Conservation (phyloP, 345 rosid genomes). For the Brassica cretica region DNA sequence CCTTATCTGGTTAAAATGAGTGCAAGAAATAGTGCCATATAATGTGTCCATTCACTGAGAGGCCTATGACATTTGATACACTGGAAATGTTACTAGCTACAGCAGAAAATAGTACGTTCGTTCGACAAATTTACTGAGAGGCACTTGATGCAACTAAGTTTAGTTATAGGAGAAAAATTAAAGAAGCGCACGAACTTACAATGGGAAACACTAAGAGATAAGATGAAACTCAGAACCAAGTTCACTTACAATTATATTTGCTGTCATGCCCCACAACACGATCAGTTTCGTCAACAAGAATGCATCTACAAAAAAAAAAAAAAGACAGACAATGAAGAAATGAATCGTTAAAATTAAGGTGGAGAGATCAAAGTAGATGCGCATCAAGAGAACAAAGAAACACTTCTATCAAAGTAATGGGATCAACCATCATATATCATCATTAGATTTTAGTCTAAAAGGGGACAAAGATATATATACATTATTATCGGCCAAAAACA, state of each 20-base stretch:
- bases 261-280: slow-evolving; percentile 82
- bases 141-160: neutral
- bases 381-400: neutral
- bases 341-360: neutral
- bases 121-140: neutral
- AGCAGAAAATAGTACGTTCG: neutral
- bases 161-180: neutral
- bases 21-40: no score
- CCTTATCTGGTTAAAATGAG: no score
- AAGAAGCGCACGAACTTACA: slow-evolving; percentile 1
- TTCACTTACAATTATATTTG: slow-evolving; percentile 81
- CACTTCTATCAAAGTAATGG: neutral
- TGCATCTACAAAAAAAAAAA: slow-evolving; percentile 61
- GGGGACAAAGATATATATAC: no score
- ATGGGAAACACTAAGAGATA: neutral
- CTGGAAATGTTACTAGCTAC: neutral
- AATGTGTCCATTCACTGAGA: no score
- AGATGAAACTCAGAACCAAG: no score
- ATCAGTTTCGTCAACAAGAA: slow-evolving; percentile 89
- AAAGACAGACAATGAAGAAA: slow-evolving; percentile 11
- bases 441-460: no score
- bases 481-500: no score
- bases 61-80: no score
- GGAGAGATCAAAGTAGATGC: neutral
- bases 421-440: neutral